Percentiles rank a stretch among this genome's conserved stretches.
Conservation (phyloP, 2,329 filamentous ascomycete species). For the Pyrenophora teres region DNA sequence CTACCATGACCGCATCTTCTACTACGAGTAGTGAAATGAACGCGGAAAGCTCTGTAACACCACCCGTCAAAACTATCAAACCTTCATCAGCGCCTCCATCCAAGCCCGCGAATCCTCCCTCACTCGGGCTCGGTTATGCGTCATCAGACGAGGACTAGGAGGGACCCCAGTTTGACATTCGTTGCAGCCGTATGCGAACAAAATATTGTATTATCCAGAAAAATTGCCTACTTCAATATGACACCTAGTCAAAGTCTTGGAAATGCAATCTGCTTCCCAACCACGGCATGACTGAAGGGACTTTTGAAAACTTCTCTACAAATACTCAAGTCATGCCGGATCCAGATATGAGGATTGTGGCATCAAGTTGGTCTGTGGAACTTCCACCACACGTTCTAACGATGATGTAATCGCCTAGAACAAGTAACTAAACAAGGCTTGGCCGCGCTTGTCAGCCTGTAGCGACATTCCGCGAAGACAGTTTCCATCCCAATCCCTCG, state of each 20-base stretch:
- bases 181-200: no score
- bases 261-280: no score
- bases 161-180: no score
- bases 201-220: no score
- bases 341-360: no score
- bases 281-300: no score
- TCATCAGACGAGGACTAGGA: conserved; percentile 50
- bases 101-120: conserved; percentile 22
- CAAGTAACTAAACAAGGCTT: conserved; percentile 1
- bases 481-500: not conserved
- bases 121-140: conserved; percentile 49
- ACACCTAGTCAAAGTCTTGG: no score
- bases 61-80: conserved; percentile 3
- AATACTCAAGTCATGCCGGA: no score
- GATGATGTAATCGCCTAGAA: conserved; percentile 4
- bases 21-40: not conserved
- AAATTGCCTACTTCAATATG: no score
- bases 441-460: conserved; percentile 11
- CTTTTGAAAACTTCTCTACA: no score
- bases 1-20: not conserved
- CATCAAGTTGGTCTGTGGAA: not conserved
- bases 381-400: not conserved
- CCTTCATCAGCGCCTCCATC: conserved; percentile 20
- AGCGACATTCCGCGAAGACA: conserved; percentile 14
- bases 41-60: conserved; percentile 1